Conservation (phyloP, 2,329 filamentous ascomycete genomes). For the Emergomyces orientalis region DNA sequence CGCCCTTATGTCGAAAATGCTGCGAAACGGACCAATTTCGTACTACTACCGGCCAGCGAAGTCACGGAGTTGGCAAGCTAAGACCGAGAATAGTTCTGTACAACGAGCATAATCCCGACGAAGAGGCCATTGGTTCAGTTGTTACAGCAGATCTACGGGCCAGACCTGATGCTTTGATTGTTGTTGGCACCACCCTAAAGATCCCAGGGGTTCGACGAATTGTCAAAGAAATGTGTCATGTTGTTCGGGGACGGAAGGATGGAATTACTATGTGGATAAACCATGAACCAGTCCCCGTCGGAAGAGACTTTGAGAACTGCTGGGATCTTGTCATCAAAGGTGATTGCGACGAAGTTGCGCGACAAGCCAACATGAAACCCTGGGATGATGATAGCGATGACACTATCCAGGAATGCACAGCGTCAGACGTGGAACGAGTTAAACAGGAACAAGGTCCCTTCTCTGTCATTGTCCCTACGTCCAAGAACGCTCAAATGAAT, state of each 20-base stretch:
- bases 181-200: conserved; percentile 91
- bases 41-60: conserved; percentile 71
- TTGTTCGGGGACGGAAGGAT: conserved; percentile 66
- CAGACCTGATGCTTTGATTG: conserved; percentile 82
- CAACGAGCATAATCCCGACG: conserved; percentile 93
- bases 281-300: conserved; percentile 70
- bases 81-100: conserved; percentile 92
- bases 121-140: conserved; percentile 89
- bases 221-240: conserved; percentile 80
- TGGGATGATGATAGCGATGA: conserved; percentile 46
- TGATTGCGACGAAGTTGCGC: conserved; percentile 79
- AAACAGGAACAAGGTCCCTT: conserved; percentile 31
- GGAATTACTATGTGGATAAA: conserved; percentile 94
- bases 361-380: conserved; percentile 52
- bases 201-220: conserved; percentile 86
- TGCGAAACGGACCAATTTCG: conserved; percentile 65
- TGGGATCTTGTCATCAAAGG: conserved; percentile 88
- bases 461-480: conserved; percentile 34
- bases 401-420: conserved; percentile 36
- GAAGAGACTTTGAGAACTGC: conserved; percentile 77
- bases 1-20: conserved; percentile 71
- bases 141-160: conserved; percentile 76
- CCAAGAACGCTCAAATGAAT: conserved; percentile 28
- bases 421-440: conserved; percentile 37
- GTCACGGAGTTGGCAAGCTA: conserved; percentile 83